Percentiles rank a stretch among this genome's conserved stretches.
phyloP scores from a whole-genome alignment of 208 protist genomes.

The Giardia duodenalis region DNA sequence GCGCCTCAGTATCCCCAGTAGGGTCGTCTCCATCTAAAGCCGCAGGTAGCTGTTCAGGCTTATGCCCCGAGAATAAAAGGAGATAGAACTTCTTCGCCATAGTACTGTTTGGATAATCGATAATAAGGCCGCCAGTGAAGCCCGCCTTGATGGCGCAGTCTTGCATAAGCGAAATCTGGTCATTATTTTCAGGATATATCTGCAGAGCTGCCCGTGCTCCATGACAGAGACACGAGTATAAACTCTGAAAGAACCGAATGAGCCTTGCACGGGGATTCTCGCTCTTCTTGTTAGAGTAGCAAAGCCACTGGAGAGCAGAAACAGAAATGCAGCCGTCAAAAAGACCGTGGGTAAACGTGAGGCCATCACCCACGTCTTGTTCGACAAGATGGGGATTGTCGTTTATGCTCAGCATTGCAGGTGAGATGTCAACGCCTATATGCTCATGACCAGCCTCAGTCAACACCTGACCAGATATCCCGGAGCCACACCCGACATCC shows the following conservation, averaged over 20 bases:
- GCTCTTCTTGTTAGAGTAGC: constrained; percentile 73
- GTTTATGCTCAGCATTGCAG: constrained; percentile 5
- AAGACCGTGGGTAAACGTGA: constrained; percentile 75
- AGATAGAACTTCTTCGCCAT: constrained; percentile 81
- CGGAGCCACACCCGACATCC: constrained; percentile 93
- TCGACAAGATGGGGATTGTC: constrained; percentile 45
- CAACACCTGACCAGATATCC: constrained; percentile 80
- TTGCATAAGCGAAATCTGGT: constrained; percentile 86
- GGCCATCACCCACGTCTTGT: constrained; percentile 58
- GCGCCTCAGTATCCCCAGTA: not conserved
- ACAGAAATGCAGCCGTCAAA: constrained; percentile 91
- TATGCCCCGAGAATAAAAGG: constrained; percentile 39
- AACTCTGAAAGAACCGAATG: constrained; percentile 74
- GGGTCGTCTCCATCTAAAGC: not conserved
- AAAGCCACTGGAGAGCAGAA: constrained; percentile 94
- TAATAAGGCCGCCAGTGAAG: constrained; percentile 83
- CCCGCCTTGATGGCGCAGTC: constrained; percentile 77
- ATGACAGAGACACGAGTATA: constrained; percentile 74
- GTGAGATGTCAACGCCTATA: constrained; percentile 50
- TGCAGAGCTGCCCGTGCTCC: constrained; percentile 77
- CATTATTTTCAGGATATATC: constrained; percentile 78
- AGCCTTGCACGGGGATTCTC: constrained; percentile 76
- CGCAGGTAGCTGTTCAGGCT: not conserved
- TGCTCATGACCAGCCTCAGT: constrained; percentile 72
- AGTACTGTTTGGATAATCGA: constrained; percentile 73